Conservation (phyloP, 768 basidiomycete genomes). For the Antrodiella citrinella region DNA sequence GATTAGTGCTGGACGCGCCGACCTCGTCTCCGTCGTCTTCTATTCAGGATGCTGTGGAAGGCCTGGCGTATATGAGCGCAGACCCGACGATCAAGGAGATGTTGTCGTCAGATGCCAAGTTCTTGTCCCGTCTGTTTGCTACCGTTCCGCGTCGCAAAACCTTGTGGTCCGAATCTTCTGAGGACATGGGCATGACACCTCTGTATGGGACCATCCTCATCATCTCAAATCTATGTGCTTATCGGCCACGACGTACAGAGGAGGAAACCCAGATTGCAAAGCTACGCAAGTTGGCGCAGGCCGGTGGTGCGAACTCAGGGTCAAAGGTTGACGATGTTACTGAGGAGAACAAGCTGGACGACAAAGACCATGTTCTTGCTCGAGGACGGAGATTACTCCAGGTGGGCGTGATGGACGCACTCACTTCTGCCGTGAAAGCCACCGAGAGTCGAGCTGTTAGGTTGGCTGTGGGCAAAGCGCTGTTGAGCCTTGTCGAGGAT, state of each 20-base stretch:
- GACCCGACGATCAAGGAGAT: constrained; percentile 54
- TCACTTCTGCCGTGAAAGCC: constrained; percentile 46
- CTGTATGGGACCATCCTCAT: constrained; percentile 76
- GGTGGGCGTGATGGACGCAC: constrained; percentile 56
- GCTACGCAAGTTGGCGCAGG: constrained; percentile 58
- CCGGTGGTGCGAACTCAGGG: constrained; percentile 16
- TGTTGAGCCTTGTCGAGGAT: constrained; percentile 70
- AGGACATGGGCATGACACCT: constrained; percentile 39
- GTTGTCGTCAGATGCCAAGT: constrained; percentile 42
- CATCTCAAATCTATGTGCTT: constrained; percentile 64
- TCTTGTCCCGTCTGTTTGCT: constrained; percentile 51
- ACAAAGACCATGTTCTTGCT: constrained; percentile 53
- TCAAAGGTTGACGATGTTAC: constrained; percentile 7
- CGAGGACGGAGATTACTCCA: constrained; percentile 51
- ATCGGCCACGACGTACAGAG: constrained; percentile 62
- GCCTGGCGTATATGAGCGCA: constrained; percentile 73
- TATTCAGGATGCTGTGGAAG: constrained; percentile 67
- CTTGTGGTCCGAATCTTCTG: constrained; percentile 10
- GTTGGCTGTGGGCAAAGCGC: constrained; percentile 45
- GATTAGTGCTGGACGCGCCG: constrained; percentile 36
- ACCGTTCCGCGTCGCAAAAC: constrained; percentile 46
- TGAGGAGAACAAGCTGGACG: constrained; percentile 37
- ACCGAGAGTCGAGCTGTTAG: constrained; percentile 62
- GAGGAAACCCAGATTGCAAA: constrained; percentile 81
- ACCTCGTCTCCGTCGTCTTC: constrained; percentile 27